phyloP scores from a whole-genome alignment of 1,284 basidiomycete species.

The Irpex sp. region DNA sequence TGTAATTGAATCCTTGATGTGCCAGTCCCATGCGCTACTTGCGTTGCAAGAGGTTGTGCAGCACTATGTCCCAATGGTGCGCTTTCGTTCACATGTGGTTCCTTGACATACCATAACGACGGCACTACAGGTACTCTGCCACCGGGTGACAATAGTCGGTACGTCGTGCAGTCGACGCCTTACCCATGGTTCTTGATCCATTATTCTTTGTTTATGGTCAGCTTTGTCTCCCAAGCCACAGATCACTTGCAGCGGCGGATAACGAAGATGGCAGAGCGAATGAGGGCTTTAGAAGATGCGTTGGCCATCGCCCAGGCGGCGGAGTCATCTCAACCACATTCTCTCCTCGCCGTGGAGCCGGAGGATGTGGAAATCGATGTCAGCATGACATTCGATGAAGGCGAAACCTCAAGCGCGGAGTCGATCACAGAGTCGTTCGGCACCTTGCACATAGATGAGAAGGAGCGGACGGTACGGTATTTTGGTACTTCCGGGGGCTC shows the following conservation, averaged over 20 bases:
- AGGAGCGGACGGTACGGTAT: slow-evolving; percentile 14
- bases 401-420: neutral
- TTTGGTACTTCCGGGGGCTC: slow-evolving; percentile 17
- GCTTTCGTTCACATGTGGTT: neutral
- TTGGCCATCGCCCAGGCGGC: slow-evolving; percentile 14
- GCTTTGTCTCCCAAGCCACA: slow-evolving; percentile 14
- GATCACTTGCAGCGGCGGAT: slow-evolving; percentile 16
- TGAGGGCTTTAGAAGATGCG: slow-evolving; percentile 18
- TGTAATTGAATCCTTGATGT: neutral
- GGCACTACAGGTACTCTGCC: slow-evolving; percentile 12
- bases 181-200: neutral
- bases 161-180: neutral
- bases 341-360: slow-evolving; percentile 11
- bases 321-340: slow-evolving; percentile 12
- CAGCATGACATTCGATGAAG: slow-evolving; percentile 1
- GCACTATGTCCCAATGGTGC: slow-evolving; percentile 19
- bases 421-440: slow-evolving; percentile 13
- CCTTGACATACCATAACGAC: neutral
- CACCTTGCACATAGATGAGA: slow-evolving; percentile 17
- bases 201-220: neutral
- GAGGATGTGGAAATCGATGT: neutral
- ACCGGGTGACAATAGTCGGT: slow-evolving; percentile 19
- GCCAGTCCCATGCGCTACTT: slow-evolving; percentile 19
- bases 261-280: slow-evolving; percentile 15
- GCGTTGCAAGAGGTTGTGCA: slow-evolving; percentile 16